Conservation (phyloP, 2,329 filamentous ascomycete genomes). For the Colletotrichum paranaense region DNA sequence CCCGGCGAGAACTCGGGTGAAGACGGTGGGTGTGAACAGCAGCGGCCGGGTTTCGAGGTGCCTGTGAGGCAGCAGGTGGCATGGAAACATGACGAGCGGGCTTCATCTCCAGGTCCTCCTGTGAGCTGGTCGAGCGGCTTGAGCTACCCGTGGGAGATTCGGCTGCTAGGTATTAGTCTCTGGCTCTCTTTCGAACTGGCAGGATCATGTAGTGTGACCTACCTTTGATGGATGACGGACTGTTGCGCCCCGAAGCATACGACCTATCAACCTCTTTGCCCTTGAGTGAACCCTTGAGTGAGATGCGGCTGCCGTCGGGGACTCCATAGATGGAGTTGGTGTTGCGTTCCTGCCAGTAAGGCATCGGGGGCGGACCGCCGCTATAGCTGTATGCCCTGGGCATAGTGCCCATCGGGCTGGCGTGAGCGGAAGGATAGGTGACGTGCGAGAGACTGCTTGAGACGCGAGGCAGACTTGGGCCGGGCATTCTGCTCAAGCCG, state of each 20-base stretch:
- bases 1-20: slow-evolving; percentile 43
- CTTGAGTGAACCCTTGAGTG: slow-evolving; percentile 55
- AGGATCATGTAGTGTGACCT: slow-evolving; percentile 8
- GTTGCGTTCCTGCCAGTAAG: slow-evolving; percentile 41
- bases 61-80: slow-evolving; percentile 7
- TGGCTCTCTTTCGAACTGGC: neutral
- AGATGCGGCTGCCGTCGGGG: slow-evolving; percentile 41
- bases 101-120: slow-evolving; percentile 54
- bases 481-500: slow-evolving; percentile 50
- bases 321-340: slow-evolving; percentile 47
- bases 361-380: slow-evolving; percentile 45
- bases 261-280: slow-evolving; percentile 55
- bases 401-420: slow-evolving; percentile 51
- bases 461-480: slow-evolving; percentile 51
- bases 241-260: slow-evolving; percentile 47
- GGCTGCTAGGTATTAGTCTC: slow-evolving; percentile 22
- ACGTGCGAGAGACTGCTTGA: slow-evolving; percentile 59
- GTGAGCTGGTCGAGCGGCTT: slow-evolving; percentile 50
- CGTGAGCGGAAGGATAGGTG: slow-evolving; percentile 56
- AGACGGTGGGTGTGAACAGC: slow-evolving; percentile 35
- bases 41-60: neutral
- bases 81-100: slow-evolving; percentile 37
- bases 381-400: slow-evolving; percentile 58
- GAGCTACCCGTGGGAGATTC: slow-evolving; percentile 49
- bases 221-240: slow-evolving; percentile 52